Evolutionary conservation across 2,329 filamentous ascomycete species (phyloP).

Genomic region (Dactylella cylindrospora): DNA sequence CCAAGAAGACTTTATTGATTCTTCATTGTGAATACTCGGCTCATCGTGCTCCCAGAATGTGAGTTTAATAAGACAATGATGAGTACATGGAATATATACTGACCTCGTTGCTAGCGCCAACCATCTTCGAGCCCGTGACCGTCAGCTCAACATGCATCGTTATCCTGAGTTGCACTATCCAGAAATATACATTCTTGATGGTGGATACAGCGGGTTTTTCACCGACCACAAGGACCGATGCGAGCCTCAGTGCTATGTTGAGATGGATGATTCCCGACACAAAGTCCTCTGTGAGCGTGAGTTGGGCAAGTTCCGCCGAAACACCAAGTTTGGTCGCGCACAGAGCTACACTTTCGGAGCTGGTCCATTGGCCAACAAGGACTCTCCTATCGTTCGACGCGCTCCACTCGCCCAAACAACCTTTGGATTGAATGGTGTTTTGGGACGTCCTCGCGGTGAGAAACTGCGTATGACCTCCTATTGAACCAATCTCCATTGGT

Average conservation of each 20-base stretch:
- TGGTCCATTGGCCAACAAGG: conserved; percentile 15
- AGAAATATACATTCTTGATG: conserved; percentile 94
- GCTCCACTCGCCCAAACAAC: conserved; percentile 26
- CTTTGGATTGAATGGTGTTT: conserved; percentile 28
- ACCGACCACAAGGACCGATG: conserved; percentile 74
- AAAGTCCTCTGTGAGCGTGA: conserved; percentile 91
- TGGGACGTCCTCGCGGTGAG: conserved; percentile 21
- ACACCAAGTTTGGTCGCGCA: conserved; percentile 77
- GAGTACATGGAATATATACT: not conserved
- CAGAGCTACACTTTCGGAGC: conserved; percentile 90
- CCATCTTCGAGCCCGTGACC: conserved; percentile 85
- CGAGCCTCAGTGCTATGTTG: conserved; percentile 92
- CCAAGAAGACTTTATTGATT: conserved; percentile 75
- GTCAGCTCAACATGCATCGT: conserved; percentile 76
- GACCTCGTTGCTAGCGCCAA: conserved; percentile 63
- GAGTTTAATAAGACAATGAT: conserved; percentile 47
- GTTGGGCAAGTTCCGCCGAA: conserved; percentile 86
- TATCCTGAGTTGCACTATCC: conserved; percentile 82
- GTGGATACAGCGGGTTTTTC: conserved; percentile 94
- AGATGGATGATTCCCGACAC: conserved; percentile 92
- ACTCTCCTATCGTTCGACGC: conserved; percentile 24
- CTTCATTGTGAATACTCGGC: conserved; percentile 99
- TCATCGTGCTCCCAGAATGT: conserved; percentile 91
- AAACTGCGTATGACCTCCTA: conserved; percentile 33
- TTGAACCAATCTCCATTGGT: conserved; percentile 8